These are phyloP conservation scores for Phellopilus nigrolimitatus DNA, from an alignment of 1,284 basidiomycete species.

Conservation along the genomic window DNA sequence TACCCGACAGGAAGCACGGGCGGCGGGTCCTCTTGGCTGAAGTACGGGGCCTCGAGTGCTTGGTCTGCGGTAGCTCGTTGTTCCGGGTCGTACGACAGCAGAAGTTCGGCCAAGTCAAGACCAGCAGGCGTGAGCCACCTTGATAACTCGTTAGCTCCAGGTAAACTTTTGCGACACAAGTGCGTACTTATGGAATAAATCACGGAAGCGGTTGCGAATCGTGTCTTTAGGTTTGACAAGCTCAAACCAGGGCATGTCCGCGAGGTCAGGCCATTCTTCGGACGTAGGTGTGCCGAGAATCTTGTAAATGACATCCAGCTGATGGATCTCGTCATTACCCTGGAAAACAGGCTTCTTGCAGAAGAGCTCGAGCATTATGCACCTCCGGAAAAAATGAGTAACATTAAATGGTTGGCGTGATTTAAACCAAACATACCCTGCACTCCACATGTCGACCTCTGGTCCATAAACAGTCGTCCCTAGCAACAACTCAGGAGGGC, in stretches of 20 bases:
- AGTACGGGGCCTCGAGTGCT: slow-evolving; percentile 82
- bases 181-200: slow-evolving; percentile 77
- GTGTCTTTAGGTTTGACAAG: slow-evolving; percentile 85
- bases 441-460: slow-evolving; percentile 99
- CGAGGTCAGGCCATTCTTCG: slow-evolving; percentile 80
- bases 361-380: slow-evolving; percentile 98
- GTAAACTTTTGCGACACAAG: too few species aligned
- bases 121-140: slow-evolving; percentile 83
- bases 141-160: slow-evolving; percentile 9
- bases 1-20: slow-evolving; percentile 78
- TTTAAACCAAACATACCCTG: slow-evolving; percentile 62
- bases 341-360: slow-evolving; percentile 94
- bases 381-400: slow-evolving; percentile 45
- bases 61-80: slow-evolving; percentile 75
- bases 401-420: slow-evolving; percentile 3
- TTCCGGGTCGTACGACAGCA: slow-evolving; percentile 82
- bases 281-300: slow-evolving; percentile 85
- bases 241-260: slow-evolving; percentile 94
- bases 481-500: slow-evolving; percentile 92
- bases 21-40: slow-evolving; percentile 70
- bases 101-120: slow-evolving; percentile 77
- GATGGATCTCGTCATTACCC: slow-evolving; percentile 95
- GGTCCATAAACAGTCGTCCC: slow-evolving; percentile 96
- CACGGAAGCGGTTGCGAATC: slow-evolving; percentile 69
- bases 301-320: slow-evolving; percentile 89